Percentiles rank a stretch among this genome's conserved stretches.
Conservation (phyloP, 345 rosid species). For the Populus ilicifolia region DNA sequence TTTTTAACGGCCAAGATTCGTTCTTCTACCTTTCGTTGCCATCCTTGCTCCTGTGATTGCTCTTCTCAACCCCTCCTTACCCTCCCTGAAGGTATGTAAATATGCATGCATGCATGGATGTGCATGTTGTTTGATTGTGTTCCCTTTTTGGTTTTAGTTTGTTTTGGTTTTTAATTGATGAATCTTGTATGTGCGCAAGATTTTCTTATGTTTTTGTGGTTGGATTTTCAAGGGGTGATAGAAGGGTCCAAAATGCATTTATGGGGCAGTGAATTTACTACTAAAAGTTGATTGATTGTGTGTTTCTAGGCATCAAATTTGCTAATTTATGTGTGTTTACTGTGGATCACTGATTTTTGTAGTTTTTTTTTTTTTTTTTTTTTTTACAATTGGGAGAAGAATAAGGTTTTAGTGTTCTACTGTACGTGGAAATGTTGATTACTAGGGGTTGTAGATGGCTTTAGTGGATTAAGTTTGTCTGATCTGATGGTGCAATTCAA, state of each 20-base stretch:
- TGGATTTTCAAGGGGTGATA: not conserved
- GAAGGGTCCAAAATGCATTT: not conserved
- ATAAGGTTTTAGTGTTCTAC: not conserved
- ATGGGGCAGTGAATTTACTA: not conserved
- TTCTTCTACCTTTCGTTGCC: slow-evolving; percentile 30
- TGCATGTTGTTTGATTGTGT: not conserved
- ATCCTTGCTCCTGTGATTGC: slow-evolving; percentile 58
- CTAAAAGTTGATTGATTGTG: not conserved
- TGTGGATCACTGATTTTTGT: not conserved
- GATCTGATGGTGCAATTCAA: not conserved
- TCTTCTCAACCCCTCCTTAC: slow-evolving; percentile 53
- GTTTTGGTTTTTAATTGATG: not conserved
- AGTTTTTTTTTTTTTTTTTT: not conserved
- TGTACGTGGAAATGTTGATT: not conserved
- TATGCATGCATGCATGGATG: not conserved
- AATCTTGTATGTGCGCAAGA: not conserved
- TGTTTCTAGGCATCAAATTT: not conserved
- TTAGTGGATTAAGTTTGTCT: not conserved
- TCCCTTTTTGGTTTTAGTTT: not conserved
- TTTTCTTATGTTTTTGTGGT: not conserved
- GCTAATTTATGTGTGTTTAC: not conserved
- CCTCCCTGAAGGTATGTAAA: slow-evolving; percentile 37
- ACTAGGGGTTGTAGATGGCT: not conserved
- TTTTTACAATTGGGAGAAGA: not conserved
- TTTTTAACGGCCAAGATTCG: slow-evolving; percentile 29